Conservation (phyloP, 2,329 filamentous ascomycete species). For the Thermothelomyces thermophilus region DNA sequence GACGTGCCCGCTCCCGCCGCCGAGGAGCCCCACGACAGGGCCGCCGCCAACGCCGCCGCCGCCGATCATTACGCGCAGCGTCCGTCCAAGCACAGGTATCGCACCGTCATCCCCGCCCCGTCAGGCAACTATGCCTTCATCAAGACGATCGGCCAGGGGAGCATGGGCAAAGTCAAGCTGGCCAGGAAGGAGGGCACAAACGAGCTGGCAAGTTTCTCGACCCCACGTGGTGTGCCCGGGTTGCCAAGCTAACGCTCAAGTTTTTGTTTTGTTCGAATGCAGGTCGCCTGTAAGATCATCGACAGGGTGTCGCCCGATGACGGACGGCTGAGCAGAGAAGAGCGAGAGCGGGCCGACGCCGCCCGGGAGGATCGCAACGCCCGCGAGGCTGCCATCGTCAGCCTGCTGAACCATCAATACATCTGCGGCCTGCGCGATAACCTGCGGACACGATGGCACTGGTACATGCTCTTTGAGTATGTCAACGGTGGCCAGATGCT, state of each 20-base stretch:
- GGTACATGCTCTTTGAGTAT: slow-evolving; percentile 99
- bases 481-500: slow-evolving; percentile 99
- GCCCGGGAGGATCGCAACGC: slow-evolving; percentile 95
- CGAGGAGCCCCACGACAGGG: slow-evolving; percentile 43
- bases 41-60: too few species aligned
- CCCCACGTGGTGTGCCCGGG: too few species aligned
- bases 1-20: slow-evolving; percentile 48
- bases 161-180: slow-evolving; percentile 98
- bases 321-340: slow-evolving; percentile 59
- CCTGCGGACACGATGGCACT: slow-evolving; percentile 92
- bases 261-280: too few species aligned
- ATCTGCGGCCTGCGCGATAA: slow-evolving; percentile 95
- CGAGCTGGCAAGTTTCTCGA: slow-evolving; percentile 68
- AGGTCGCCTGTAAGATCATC: slow-evolving; percentile 73
- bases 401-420: slow-evolving; percentile 86
- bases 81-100: slow-evolving; percentile 48
- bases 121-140: slow-evolving; percentile 92
- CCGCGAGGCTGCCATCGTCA: slow-evolving; percentile 92
- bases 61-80: slow-evolving; percentile 37
- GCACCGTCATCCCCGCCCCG: slow-evolving; percentile 81
- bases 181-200: slow-evolving; percentile 83
- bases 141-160: slow-evolving; percentile 94
- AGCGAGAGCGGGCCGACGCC: slow-evolving; percentile 86
- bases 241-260: too few species aligned
- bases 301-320: slow-evolving; percentile 86